phyloP scores from a whole-genome alignment of 305 asterid genomes.

The Plantago lanceolata region DNA sequence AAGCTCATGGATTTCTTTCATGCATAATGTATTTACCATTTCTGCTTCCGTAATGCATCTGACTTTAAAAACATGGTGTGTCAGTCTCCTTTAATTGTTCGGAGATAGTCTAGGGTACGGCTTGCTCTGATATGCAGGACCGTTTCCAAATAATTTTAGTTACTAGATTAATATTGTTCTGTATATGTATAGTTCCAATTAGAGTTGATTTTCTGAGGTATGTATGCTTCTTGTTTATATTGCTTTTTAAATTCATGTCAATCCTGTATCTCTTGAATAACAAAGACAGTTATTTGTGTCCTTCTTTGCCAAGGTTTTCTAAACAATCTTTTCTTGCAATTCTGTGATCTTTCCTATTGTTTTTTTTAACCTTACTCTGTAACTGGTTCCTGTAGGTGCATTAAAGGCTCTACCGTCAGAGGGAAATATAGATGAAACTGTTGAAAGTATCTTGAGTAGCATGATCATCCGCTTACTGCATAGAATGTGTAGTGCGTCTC shows the following conservation, averaged over 20 bases:
- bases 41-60: background rate
- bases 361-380: conserved; percentile 11
- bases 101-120: background rate
- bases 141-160: background rate
- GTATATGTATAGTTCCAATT: background rate
- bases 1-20: conserved; percentile 12
- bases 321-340: conserved; percentile 15
- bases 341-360: background rate
- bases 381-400: conserved; percentile 49
- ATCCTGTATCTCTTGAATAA: conserved; percentile 18
- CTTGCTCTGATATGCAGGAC: background rate
- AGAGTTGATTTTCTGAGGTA: background rate
- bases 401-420: conserved; percentile 39
- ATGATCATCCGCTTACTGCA: conserved; percentile 61
- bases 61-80: background rate
- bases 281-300: conserved; percentile 6
- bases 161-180: background rate
- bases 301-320: conserved; percentile 5
- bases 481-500: conserved; percentile 58
- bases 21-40: background rate
- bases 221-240: background rate
- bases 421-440: conserved; percentile 40
- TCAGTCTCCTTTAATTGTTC: background rate
- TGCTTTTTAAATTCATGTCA: conserved; percentile 8
- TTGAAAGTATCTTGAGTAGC: conserved; percentile 65